phyloP scores from a whole-genome alignment of 1,139 yeast species.

The Magnusiomyces tetraspermus region DNA sequence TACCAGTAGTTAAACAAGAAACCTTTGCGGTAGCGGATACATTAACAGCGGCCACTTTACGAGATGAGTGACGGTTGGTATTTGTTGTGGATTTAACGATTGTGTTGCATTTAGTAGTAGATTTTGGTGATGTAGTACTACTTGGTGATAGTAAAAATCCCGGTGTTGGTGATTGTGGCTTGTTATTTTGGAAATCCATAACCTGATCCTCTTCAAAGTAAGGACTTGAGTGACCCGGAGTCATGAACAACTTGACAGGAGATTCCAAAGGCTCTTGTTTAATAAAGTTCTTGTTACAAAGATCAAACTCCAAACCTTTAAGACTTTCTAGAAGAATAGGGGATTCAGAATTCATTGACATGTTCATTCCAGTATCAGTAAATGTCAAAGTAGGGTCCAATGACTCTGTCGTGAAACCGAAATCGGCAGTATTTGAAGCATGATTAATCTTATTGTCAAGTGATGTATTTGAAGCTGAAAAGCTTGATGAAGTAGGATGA shows the following conservation, averaged over 20 bases:
- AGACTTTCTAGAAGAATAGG: neutral
- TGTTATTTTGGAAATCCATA: too few species aligned
- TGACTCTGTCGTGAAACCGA: neutral
- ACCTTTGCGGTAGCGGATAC: neutral
- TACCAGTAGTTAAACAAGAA: conserved; percentile 3
- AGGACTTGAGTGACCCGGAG: neutral
- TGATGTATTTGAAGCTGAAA: neutral
- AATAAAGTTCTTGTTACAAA: neutral
- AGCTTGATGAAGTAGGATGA: neutral
- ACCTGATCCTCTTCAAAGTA: neutral
- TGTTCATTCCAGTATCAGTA: neutral
- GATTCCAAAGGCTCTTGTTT: neutral
- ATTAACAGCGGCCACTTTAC: neutral
- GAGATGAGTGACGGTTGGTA: neutral
- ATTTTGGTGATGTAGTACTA: neutral
- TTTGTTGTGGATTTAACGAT: neutral
- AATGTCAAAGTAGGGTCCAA: neutral
- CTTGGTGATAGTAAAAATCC: neutral
- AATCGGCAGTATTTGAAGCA: neutral
- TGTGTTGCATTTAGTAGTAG: neutral
- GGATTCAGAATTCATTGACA: neutral
- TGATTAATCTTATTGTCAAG: neutral
- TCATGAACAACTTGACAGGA: neutral
- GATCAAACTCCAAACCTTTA: neutral
- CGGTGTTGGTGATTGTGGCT: neutral